These are phyloP conservation scores for Trichomonas gallinae DNA, from an alignment of 208 protist genomes.

Conservation along the genomic window DNA sequence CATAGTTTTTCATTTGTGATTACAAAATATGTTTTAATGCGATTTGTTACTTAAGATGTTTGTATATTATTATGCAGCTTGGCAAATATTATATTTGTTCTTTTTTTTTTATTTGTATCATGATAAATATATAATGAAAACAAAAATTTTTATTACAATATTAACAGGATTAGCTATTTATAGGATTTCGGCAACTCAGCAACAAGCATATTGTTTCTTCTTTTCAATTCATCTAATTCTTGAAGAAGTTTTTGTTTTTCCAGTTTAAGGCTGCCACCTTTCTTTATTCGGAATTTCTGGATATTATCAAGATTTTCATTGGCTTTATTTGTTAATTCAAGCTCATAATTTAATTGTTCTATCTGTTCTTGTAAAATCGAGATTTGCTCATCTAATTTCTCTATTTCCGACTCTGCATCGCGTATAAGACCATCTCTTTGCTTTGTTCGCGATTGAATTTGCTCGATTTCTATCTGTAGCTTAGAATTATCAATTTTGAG, in stretches of 20 bases:
- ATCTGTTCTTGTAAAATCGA: not conserved
- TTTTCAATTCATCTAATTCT: not conserved
- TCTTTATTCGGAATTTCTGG: not conserved
- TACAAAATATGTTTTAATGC: too few relatives aligned
- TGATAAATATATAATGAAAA: too few relatives aligned
- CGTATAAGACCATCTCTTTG: not conserved
- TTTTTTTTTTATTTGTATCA: too few relatives aligned
- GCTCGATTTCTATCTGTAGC: not conserved
- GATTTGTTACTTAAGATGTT: too few relatives aligned
- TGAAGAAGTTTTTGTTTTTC: not conserved
- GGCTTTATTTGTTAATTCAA: not conserved
- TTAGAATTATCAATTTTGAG: not conserved
- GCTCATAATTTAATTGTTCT: not conserved
- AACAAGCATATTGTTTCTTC: not conserved
- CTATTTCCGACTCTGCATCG: not conserved
- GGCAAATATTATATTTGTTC: too few relatives aligned
- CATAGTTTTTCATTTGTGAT: too few relatives aligned
- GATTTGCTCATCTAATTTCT: not conserved
- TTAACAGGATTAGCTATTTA: not conserved
- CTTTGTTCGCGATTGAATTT: not conserved
- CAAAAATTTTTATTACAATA: too few relatives aligned
- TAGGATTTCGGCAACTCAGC: not conserved
- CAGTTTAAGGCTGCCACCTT: not conserved
- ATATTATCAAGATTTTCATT: not conserved
- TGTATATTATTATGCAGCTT: too few relatives aligned